A percentile compares a stretch with the other conserved stretches of the same genome.
Evolutionary conservation across 768 basidiomycete species (phyloP).

Genomic region (Mycena venus): DNA sequence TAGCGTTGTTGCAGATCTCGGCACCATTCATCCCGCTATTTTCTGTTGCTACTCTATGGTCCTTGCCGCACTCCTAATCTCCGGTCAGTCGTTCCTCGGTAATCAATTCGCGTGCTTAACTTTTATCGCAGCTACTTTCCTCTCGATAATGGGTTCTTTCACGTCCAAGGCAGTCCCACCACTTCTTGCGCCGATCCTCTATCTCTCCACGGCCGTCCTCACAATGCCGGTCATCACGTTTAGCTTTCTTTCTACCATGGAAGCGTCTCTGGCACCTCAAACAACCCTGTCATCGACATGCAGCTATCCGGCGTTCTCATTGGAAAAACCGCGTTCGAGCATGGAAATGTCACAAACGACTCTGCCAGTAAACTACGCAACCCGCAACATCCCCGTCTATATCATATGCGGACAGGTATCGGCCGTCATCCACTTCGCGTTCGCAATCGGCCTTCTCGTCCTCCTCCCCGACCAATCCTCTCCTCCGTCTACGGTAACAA

Average conservation of each 20-base stretch:
- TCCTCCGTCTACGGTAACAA: conserved; percentile 12
- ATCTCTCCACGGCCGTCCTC: conserved; percentile 30
- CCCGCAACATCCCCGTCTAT: conserved; percentile 19
- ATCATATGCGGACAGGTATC: conserved; percentile 35
- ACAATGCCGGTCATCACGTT: conserved; percentile 32
- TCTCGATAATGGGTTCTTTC: conserved; percentile 33
- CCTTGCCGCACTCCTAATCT: conserved; percentile 24
- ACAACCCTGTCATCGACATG: conserved; percentile 22
- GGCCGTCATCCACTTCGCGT: conserved; percentile 33
- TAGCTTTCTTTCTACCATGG: conserved; percentile 29
- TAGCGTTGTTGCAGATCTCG: conserved; percentile 11
- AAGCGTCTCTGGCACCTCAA: conserved; percentile 26
- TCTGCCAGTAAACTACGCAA: conserved; percentile 2
- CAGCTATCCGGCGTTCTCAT: conserved; percentile 23
- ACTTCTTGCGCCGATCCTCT: conserved; percentile 31
- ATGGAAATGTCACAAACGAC: conserved; percentile 12
- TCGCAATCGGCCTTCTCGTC: conserved; percentile 24
- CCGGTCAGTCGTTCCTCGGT: conserved; percentile 15
- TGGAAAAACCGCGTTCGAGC: conserved; percentile 23
- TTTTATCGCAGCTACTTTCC: conserved; percentile 28
- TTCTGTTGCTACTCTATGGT: conserved; percentile 24
- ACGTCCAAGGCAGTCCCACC: conserved; percentile 24
- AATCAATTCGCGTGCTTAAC: background rate
- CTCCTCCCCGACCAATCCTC: conserved; percentile 28
- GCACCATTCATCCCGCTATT: conserved; percentile 15